Base-by-base conservation (phyloP, 345 rosid genomes). In the Lepidium aucheri region DNA sequence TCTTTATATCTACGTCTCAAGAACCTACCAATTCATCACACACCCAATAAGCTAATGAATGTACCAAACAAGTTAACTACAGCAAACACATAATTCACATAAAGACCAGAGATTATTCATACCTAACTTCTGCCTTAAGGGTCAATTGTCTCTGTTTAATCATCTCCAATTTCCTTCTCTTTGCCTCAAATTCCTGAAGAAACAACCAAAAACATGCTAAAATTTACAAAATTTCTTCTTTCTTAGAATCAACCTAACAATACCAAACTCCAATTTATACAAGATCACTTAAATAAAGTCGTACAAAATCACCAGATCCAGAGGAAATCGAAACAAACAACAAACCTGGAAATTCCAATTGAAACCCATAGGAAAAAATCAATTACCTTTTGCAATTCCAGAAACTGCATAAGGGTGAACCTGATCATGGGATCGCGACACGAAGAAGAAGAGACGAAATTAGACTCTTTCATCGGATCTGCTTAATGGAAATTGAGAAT, bases 121-220 rank as follows among this genome's bases (percentile, higher is more conserved):
- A 93, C 99, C 84, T 70, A 59, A 94, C 91, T 90, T 94, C 96
- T 46, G 84, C 87, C 34, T 57, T 15, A 9, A 90, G 81, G 18
- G 57, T 77, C 76, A 62, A 22, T 70, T 74, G 77, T 38, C 65
- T 81, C 65, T 81, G 83, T 69, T 81, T 86, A 82, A 86, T 62
- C 81, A 76, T 80, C 76, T 79, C 81, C 77, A 88, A 46, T 57
- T 81, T 78, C 78, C 57, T 80, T 73, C 53, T 77, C 69, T 51
- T 77, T n/a, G 57, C 70, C 72, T 82, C 89, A 13, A 84, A 78
- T 70, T 90, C 97, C 99, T 93, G 85, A 18, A 40, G 59, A 69
- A 57, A 55, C 69, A 59, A 15, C 6, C 6, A 61, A n/a, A 0
- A 28, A 47, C 30, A 35, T 15, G 12, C 12, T 7, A 10, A 15